Base-by-base conservation (phyloP, 116 monocot species). In the Zostera marina region DNA sequence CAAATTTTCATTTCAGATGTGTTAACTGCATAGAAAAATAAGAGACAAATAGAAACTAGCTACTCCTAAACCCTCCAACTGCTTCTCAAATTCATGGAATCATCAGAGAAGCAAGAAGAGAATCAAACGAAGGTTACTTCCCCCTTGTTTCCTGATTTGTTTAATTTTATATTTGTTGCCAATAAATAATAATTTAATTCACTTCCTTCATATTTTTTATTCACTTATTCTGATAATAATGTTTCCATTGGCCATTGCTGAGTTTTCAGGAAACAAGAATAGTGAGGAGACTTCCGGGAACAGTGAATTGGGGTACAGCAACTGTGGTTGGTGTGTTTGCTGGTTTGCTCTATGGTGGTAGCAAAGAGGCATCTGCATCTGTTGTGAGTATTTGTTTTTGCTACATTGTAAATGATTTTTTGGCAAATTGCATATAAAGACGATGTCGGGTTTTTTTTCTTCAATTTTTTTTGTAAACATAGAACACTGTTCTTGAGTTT, bases 301-400 rank as follows among this genome's bases (percentile, higher is more conserved):
- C 72, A 8, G 76, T 75, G 17, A 88, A 78, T 61, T 96, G 82
- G 96, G 96, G 89, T 22, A 68, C 82, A 5, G 77, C 85, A 12
- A 96, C 89, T 3, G 46, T 96, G 9, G 62, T 85, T 19, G 96
- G 78, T 16, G 70, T 96, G 12, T 85, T 89, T 65, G 82, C 89
- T 39, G 96, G 96, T 20, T 53, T 96, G 61, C 62, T 96, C 1
- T 96, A 96, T 59, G 96, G 96, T n/a, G 96, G 96, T 48, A 89
- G 82, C 73, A 96, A 78, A 68, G 96, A 89, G 55, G 96, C 89
- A 58, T 47, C 82, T 70, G 80, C 96, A 38, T 96, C 96, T 55
- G 72, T 85, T 59, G 96, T 96, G 58, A 82, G 80, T 69, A 62
- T 26, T 32, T 32, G 32, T 32, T 32, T 32, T 32, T 32, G 32